A percentile compares a stretch with the other conserved stretches of the same genome.
These are phyloP conservation scores for Metschnikowia koreensis DNA, from an alignment of 805 yeast genomes.

Conservation along the genomic window DNA sequence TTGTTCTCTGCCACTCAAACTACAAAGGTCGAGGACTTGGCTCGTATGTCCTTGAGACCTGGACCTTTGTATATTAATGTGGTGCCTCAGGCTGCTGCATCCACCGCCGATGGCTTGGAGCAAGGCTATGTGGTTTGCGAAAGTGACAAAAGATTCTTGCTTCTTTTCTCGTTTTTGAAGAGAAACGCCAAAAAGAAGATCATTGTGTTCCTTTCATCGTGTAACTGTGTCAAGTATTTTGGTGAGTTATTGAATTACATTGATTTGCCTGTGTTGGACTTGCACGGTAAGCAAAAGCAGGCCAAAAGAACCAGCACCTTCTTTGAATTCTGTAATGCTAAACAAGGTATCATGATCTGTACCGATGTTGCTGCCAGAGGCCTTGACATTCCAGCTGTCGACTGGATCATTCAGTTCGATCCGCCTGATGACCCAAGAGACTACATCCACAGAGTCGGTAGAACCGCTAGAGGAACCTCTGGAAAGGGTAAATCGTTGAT, in stretches of 20 bases:
- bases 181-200: slow-evolving; percentile 88
- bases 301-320: slow-evolving; percentile 98
- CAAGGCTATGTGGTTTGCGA: slow-evolving; percentile 99
- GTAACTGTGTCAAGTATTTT: slow-evolving; percentile 95
- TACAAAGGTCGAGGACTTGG: slow-evolving; percentile 96
- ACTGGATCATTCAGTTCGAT: slow-evolving; percentile 98
- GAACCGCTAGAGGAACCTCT: slow-evolving; percentile 91
- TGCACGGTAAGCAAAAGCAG: slow-evolving; percentile 98
- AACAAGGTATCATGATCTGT: slow-evolving; percentile 87
- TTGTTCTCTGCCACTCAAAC: slow-evolving; percentile 99
- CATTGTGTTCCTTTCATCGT: slow-evolving; percentile 92
- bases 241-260: slow-evolving; percentile 94
- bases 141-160: slow-evolving; percentile 86
- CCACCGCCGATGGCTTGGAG: slow-evolving; percentile 95
- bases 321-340: slow-evolving; percentile 97
- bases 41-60: slow-evolving; percentile 89
- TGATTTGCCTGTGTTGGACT: slow-evolving; percentile 92
- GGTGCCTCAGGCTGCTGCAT: slow-evolving; percentile 73
- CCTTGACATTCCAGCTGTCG: slow-evolving; percentile 95
- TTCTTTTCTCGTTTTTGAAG: slow-evolving; percentile 89
- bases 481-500: slow-evolving; percentile 93
- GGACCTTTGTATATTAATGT: slow-evolving; percentile 95
- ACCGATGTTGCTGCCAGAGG: slow-evolving; percentile 99
- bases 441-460: slow-evolving; percentile 97
- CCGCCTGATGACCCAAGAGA: slow-evolving; percentile 99